Evolutionary conservation across 225 moss, liverwort and hornwort species (phyloP).

Genomic region (Marchantia polymorpha): DNA sequence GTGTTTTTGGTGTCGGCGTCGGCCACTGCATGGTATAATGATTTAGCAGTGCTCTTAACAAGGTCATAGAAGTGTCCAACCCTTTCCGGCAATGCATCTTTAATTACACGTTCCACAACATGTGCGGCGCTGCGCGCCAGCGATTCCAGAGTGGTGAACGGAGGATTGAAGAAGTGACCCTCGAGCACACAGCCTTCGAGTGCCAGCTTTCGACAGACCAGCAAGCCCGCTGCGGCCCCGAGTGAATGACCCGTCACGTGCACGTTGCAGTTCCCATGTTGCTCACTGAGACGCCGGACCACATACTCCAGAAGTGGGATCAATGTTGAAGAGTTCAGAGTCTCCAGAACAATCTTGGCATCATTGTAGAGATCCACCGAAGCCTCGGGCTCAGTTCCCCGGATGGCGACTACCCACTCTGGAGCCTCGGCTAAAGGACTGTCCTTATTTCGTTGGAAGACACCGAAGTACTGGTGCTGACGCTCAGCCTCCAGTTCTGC

Average conservation of each 20-base stretch:
- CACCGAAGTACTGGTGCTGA: not conserved
- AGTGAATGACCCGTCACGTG: too few species aligned
- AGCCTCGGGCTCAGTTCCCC: not conserved
- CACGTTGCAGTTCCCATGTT: not conserved
- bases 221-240: too few species aligned
- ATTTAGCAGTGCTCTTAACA: too few species aligned
- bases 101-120: too few species aligned
- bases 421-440: not conserved
- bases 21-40: too few species aligned
- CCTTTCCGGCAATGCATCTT: too few species aligned
- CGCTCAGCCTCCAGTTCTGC: not conserved
- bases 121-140: not conserved
- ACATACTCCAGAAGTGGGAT: not conserved
- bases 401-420: constrained; percentile 3
- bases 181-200: too few species aligned
- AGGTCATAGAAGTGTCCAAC: too few species aligned
- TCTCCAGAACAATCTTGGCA: not conserved
- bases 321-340: not conserved
- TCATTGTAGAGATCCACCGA: not conserved
- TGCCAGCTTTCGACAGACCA: too few species aligned
- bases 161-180: too few species aligned
- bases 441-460: not conserved
- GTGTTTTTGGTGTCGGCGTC: too few species aligned
- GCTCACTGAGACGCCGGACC: not conserved
- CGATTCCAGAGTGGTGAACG: too few species aligned